Evolutionary conservation across 1,284 basidiomycete genomes (phyloP).

Genomic region (Schizophyllum amplum): DNA sequence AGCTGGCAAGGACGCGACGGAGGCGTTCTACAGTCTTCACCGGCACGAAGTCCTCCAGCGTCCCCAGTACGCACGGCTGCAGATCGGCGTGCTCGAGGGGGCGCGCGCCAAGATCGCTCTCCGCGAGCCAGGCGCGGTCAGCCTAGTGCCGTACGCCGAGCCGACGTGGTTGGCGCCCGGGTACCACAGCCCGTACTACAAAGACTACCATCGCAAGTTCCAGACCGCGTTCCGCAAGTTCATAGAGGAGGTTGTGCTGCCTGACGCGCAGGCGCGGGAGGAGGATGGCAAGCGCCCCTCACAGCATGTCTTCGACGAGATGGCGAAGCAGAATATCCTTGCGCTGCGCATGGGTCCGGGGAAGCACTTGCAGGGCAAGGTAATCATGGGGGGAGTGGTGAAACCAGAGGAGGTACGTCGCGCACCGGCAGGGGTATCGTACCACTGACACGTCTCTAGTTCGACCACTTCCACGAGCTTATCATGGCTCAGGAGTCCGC

Average conservation of each 20-base stretch:
- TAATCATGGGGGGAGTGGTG: conserved; percentile 67
- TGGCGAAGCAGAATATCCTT: conserved; percentile 58
- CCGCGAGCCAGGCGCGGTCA: conserved; percentile 42
- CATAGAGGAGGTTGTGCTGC: conserved; percentile 39
- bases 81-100: conserved; percentile 55
- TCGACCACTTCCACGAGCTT: conserved; percentile 68
- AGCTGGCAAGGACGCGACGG: conserved; percentile 70
- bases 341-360: conserved; percentile 80
- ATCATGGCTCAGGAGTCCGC: conserved; percentile 42
- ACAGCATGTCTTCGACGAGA: conserved; percentile 43
- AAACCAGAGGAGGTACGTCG: conserved; percentile 68
- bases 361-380: conserved; percentile 68
- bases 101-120: conserved; percentile 44
- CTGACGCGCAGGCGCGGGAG: conserved; percentile 44
- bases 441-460: conserved; percentile 20
- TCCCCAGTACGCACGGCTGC: conserved; percentile 60
- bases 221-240: conserved; percentile 42
- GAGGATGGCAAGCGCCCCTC: conserved; percentile 57
- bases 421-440: background rate
- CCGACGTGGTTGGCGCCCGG: conserved; percentile 65
- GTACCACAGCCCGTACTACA: conserved; percentile 70
- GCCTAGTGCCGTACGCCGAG: conserved; percentile 69
- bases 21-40: conserved; percentile 72
- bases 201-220: conserved; percentile 37
- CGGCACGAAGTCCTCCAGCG: conserved; percentile 65